These are phyloP conservation scores for Ophiocordyceps camponoti-rufipedis DNA, from an alignment of 2,329 filamentous ascomycete genomes.

Conservation along the genomic window DNA sequence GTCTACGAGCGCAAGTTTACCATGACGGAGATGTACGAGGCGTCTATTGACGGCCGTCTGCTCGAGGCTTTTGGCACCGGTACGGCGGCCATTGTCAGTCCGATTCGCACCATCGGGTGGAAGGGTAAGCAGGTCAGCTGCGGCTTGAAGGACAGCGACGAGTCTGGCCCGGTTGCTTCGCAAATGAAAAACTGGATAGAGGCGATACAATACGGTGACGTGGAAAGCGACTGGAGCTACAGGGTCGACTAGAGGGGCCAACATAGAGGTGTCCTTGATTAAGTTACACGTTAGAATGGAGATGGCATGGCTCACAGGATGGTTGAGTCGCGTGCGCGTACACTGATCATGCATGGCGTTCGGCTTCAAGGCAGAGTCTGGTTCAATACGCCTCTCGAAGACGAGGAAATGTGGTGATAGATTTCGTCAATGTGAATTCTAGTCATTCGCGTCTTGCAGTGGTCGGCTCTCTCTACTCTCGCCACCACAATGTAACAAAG, in stretches of 20 bases:
- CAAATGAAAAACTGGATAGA: conserved; percentile 96
- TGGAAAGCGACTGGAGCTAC: conserved; percentile 82
- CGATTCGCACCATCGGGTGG: conserved; percentile 80
- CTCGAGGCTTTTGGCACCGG: conserved; percentile 88
- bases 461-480: neutral
- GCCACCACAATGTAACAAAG: conserved; percentile 3
- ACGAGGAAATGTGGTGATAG: neutral
- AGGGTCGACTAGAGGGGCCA: conserved; percentile 10
- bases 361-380: no score
- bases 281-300: neutral
- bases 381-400: no score
- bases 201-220: conserved; percentile 84
- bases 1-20: conserved; percentile 80
- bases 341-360: neutral
- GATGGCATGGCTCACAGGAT: neutral
- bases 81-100: conserved; percentile 86
- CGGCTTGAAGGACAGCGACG: conserved; percentile 60
- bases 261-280: no score
- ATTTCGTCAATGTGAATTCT: conserved; percentile 6
- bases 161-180: conserved; percentile 71
- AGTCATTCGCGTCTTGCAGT: conserved; percentile 10
- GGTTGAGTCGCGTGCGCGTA: neutral
- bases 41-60: conserved; percentile 66
- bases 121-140: conserved; percentile 66
- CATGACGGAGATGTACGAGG: conserved; percentile 71